Conservation (phyloP, 2,329 filamentous ascomycete species). For the Botrytis fabae region DNA sequence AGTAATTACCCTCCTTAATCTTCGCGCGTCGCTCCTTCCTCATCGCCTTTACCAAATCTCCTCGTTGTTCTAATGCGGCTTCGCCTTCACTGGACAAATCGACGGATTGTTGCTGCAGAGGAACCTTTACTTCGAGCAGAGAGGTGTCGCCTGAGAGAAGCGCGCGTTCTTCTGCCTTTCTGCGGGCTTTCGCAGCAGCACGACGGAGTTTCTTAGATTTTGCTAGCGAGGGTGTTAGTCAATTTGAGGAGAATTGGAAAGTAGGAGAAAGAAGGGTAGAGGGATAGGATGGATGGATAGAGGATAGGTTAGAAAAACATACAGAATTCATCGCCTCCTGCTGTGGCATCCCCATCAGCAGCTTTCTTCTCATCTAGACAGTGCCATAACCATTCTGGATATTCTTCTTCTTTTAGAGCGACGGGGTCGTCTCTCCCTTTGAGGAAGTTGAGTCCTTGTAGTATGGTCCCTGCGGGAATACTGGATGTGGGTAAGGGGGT, state of each 20-base stretch:
- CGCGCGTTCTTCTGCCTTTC: conserved; percentile 57
- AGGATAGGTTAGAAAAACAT: conserved; percentile 43
- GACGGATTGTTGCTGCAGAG: conserved; percentile 74
- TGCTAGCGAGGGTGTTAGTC: conserved; percentile 49
- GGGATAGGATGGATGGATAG: background rate
- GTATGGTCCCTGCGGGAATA: conserved; percentile 61
- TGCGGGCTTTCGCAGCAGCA: conserved; percentile 65
- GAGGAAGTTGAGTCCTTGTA: conserved; percentile 75
- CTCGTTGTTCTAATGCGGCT: conserved; percentile 52
- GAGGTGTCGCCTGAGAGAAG: conserved; percentile 66
- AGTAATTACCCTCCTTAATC: conserved; percentile 85
- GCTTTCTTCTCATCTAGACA: conserved; percentile 63
- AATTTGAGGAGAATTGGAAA: background rate
- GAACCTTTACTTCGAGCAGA: conserved; percentile 66
- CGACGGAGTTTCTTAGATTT: conserved; percentile 83
- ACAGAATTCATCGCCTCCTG: conserved; percentile 77
- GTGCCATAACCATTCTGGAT: conserved; percentile 79
- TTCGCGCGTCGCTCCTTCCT: conserved; percentile 70
- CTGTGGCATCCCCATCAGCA: conserved; percentile 51
- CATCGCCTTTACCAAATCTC: conserved; percentile 69
- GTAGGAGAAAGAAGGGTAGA: background rate
- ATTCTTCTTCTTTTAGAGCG: conserved; percentile 71
- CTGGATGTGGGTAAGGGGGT: conserved; percentile 27
- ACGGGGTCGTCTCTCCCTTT: conserved; percentile 74
- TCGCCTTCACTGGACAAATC: conserved; percentile 59